Conservation (phyloP, 2,329 filamentous ascomycete species). For the Colletotrichum nymphaeae region DNA sequence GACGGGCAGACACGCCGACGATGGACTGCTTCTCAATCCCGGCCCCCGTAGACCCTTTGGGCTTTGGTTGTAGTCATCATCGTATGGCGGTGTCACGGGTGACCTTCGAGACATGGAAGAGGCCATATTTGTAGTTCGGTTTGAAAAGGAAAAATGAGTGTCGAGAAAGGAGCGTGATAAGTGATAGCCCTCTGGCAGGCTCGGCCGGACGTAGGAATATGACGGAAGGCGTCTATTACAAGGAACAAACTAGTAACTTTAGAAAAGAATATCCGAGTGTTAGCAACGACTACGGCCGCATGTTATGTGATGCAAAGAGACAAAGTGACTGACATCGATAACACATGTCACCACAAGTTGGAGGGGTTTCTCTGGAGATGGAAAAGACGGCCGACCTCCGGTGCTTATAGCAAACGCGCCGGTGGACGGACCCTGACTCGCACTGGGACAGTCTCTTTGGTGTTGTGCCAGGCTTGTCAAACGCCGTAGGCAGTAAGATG, state of each 20-base stretch:
- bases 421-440: slow-evolving; percentile 28
- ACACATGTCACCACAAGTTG: slow-evolving; percentile 19
- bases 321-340: slow-evolving; percentile 16
- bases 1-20: neutral
- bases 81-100: slow-evolving; percentile 32
- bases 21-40: neutral
- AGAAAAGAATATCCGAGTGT: neutral
- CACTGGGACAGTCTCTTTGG: slow-evolving; percentile 17
- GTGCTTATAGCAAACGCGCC: slow-evolving; percentile 28
- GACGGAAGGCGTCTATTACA: neutral
- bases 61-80: slow-evolving; percentile 8
- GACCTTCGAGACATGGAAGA: slow-evolving; percentile 20
- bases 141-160: slow-evolving; percentile 8
- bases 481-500: slow-evolving; percentile 33
- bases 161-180: slow-evolving; percentile 11
- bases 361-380: slow-evolving; percentile 30
- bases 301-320: slow-evolving; percentile 9
- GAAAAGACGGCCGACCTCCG: slow-evolving; percentile 6
- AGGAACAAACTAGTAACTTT: neutral
- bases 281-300: slow-evolving; percentile 11
- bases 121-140: slow-evolving; percentile 2
- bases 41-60: slow-evolving; percentile 1
- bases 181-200: slow-evolving; percentile 4
- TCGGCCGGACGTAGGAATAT: neutral
- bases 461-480: slow-evolving; percentile 33